Percentiles rank a stretch among this genome's conserved stretches.
These are phyloP conservation scores for Takashimella tepidaria DNA, from an alignment of 1,284 basidiomycete species.

Conservation along the genomic window DNA sequence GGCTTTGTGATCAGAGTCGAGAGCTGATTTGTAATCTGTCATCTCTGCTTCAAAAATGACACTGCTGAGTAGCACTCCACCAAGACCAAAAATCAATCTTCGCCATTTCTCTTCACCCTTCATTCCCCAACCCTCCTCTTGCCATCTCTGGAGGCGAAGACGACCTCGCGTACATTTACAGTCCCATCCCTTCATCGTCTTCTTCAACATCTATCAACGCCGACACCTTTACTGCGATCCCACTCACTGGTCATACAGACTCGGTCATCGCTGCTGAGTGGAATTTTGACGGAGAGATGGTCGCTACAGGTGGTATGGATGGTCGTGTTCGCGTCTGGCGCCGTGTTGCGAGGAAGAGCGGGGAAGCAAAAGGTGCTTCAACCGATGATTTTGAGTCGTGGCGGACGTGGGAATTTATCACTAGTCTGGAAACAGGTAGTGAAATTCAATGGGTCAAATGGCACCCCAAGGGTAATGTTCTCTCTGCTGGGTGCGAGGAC, in stretches of 20 bases:
- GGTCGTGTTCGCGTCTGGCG: constrained; percentile 88
- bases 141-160: constrained; percentile 93
- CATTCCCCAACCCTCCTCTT: constrained; percentile 67
- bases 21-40: too few species aligned
- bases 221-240: constrained; percentile 75
- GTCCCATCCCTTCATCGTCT: constrained; percentile 31
- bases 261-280: constrained; percentile 78
- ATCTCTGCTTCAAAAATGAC: too few species aligned
- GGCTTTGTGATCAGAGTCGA: too few species aligned
- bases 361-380: constrained; percentile 8
- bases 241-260: constrained; percentile 86
- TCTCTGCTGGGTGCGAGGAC: constrained; percentile 89
- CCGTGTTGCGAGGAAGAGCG: constrained; percentile 51
- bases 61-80: constrained; percentile 45
- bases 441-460: constrained; percentile 94
- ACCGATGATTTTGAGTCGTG: constrained; percentile 41
- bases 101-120: constrained; percentile 68
- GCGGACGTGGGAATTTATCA: constrained; percentile 84
- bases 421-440: constrained; percentile 85
- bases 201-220: constrained; percentile 22
- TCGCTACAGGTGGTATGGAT: constrained; percentile 96
- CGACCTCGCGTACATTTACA: constrained; percentile 86
- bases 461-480: constrained; percentile 89
- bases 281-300: constrained; percentile 81
- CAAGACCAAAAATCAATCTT: constrained; percentile 64